Evolutionary conservation across 108 stramenopile species (phyloP), one percentile per base, ranked within the genome.

Genomic region (Pseudonitzschia delicatissima): DNA sequence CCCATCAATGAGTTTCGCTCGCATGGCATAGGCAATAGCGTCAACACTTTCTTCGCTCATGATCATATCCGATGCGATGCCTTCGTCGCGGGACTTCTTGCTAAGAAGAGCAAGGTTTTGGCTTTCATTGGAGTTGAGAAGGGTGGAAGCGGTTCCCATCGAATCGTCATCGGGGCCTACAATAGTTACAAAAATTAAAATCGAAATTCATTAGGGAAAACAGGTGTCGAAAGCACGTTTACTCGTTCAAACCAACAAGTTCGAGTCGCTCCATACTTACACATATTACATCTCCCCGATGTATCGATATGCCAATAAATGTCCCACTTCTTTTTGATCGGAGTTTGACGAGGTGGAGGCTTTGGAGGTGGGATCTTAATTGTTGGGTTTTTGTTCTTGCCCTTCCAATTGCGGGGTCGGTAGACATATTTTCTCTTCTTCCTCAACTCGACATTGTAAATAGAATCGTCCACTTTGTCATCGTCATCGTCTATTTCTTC

Each of bases 21-120:
- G 47, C 47, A 48, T 48, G 20, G 47, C 47, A 48, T 48, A 18
- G 20, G 47, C 47, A 23, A 48, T 48, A 7, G 47, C 47, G 17
- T 48, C 23, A 18, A 48, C 23, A 7, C 47, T 48, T 3, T 18
- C 47, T 21, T 48, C 47, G 21, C 20, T 7, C 20, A 48, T 6
- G 20, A 48, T 23, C 20, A 21, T 23, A 48, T 48, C 47, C 21
- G 47, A 48, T 2, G 47, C 47, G 13, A 48, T 48, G n/a, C 21
- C 13, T 48, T 48, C 47, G 20, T 48, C 47, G 7, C 21, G n/a
- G 20, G 47, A 8, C 17, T 48, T 48, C 47, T 48, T 48, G 47
- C 2, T 48, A 7, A 2, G 21, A 2, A n/a, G 2, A n/a, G 2
- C 42, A 7, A 44, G 42, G 13, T 44, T 13, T 13, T 13, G 17